These are phyloP conservation scores for Cenococcum geophilum DNA, from an alignment of 495 filamentous ascomycete genomes.

Conservation along the genomic window DNA sequence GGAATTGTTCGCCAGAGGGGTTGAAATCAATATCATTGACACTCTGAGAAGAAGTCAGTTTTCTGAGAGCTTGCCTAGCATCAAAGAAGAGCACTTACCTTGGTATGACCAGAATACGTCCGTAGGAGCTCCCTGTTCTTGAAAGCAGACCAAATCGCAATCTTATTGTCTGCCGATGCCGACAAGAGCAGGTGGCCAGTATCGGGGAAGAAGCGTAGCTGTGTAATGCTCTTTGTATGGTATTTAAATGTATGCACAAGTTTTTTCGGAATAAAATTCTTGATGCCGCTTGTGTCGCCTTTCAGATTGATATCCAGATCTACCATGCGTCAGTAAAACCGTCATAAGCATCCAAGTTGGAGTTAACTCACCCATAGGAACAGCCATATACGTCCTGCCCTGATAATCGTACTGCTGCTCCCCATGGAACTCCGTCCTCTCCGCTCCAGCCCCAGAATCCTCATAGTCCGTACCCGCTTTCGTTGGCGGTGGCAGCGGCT, in stretches of 20 bases:
- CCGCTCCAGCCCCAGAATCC: conserved; percentile 43
- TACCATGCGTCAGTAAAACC: background rate
- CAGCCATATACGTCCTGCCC: conserved; percentile 88
- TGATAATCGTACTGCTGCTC: conserved; percentile 79
- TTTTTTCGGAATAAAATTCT: conserved; percentile 93
- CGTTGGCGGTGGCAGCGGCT: conserved; percentile 47
- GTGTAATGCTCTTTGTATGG: conserved; percentile 79
- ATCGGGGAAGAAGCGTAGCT: conserved; percentile 77
- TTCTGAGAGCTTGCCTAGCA: background rate
- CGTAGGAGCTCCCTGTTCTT: conserved; percentile 81
- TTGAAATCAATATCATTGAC: conserved; percentile 89
- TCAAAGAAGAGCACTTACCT: conserved; percentile 34
- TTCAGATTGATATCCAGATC: conserved; percentile 73
- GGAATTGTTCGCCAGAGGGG: conserved; percentile 71
- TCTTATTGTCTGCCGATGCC: conserved; percentile 74
- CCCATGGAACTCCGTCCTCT: conserved; percentile 87
- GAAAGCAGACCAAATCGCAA: conserved; percentile 95
- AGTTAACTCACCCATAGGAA: conserved; percentile 66
- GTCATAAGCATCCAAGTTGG: background rate
- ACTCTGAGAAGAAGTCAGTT: conserved; percentile 33
- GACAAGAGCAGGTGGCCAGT: conserved; percentile 86
- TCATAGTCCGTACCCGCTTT: conserved; percentile 57
- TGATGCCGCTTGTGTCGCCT: conserved; percentile 69
- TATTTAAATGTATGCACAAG: conserved; percentile 81
- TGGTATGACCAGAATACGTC: conserved; percentile 83